Evolutionary conservation across 2,329 filamentous ascomycete genomes (phyloP).

Genomic region (Tolypocladium endophyticum): DNA sequence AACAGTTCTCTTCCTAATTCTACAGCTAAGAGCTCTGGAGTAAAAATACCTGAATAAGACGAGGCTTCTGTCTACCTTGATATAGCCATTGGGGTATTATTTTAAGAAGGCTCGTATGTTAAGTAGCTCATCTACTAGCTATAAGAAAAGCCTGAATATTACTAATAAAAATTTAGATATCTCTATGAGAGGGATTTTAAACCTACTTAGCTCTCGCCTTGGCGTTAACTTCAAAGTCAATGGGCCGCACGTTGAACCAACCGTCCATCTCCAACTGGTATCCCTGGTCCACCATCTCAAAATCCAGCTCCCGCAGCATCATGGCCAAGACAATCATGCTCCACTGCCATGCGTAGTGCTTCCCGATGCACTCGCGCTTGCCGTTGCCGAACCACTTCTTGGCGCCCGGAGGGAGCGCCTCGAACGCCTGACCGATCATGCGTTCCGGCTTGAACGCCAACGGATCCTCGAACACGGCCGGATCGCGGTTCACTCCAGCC

Average conservation of each 20-base stretch:
- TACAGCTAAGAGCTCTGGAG: background rate
- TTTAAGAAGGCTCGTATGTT: no score
- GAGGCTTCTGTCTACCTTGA: background rate
- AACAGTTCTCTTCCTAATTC: background rate
- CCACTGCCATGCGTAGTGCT: slow-evolving; percentile 38
- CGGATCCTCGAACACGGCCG: slow-evolving; percentile 35
- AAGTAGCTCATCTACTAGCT: no score
- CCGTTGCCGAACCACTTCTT: slow-evolving; percentile 43
- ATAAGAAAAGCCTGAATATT: no score
- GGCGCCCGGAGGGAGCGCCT: slow-evolving; percentile 29
- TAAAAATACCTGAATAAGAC: background rate
- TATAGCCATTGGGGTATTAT: no score
- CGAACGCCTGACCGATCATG: slow-evolving; percentile 36
- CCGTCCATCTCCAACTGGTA: slow-evolving; percentile 36
- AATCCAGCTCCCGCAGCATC: slow-evolving; percentile 34
- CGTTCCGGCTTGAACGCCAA: slow-evolving; percentile 34
- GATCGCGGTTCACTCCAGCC: slow-evolving; percentile 38
- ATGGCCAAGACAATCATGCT: slow-evolving; percentile 28
- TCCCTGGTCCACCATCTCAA: slow-evolving; percentile 27
- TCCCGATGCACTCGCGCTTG: slow-evolving; percentile 40
- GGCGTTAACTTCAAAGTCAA: slow-evolving; percentile 32
- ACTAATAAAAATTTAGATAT: no score
- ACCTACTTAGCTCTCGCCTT: slow-evolving; percentile 20
- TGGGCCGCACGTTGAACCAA: slow-evolving; percentile 41
- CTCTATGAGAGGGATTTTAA: background rate